These are phyloP conservation scores for Phytopythium chamaehyphon DNA, from an alignment of 352 stramenopile genomes.

Conservation along the genomic window DNA sequence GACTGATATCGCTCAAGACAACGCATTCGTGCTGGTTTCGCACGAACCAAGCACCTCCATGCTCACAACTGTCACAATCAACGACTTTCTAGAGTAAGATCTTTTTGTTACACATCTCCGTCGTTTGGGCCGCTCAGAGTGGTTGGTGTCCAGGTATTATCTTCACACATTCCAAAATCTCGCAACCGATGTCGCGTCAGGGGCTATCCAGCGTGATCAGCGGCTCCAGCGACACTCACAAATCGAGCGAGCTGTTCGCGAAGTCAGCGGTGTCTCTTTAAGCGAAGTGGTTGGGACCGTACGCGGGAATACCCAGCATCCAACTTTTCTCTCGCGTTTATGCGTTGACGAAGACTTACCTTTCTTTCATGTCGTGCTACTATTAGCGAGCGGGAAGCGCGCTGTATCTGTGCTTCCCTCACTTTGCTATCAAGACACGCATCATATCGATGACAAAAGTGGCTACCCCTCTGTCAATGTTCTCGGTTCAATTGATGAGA, in stretches of 20 bases:
- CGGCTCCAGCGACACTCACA: conserved; percentile 25
- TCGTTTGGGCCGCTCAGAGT: neutral
- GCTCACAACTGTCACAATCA: conserved; percentile 19
- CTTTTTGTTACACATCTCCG: neutral
- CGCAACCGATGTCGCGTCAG: conserved; percentile 2
- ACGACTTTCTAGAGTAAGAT: conserved; percentile 40
- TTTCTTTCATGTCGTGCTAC: conserved; percentile 54
- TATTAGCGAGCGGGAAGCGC: conserved; percentile 39
- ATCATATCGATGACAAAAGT: conserved; percentile 10
- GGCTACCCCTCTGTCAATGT: conserved; percentile 12
- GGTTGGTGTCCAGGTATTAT: neutral
- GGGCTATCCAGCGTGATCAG: conserved; percentile 3
- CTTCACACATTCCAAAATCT: conserved; percentile 7
- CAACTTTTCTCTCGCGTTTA: neutral
- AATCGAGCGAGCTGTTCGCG: conserved; percentile 29
- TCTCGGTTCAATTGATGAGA: conserved; percentile 34
- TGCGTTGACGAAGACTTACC: conserved; percentile 35
- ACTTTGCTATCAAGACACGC: neutral
- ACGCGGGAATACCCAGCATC: neutral
- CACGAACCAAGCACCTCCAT: neutral
- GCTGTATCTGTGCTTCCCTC: conserved; percentile 30
- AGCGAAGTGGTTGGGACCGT: conserved; percentile 15
- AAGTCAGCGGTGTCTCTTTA: conserved; percentile 28
- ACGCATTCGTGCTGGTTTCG: neutral
- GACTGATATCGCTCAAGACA: conserved; percentile 19